Evolutionary conservation across 306 rosid species (phyloP), one percentile per base, ranked within the genome.

Genomic region (Gastrolobium bilobum): DNA sequence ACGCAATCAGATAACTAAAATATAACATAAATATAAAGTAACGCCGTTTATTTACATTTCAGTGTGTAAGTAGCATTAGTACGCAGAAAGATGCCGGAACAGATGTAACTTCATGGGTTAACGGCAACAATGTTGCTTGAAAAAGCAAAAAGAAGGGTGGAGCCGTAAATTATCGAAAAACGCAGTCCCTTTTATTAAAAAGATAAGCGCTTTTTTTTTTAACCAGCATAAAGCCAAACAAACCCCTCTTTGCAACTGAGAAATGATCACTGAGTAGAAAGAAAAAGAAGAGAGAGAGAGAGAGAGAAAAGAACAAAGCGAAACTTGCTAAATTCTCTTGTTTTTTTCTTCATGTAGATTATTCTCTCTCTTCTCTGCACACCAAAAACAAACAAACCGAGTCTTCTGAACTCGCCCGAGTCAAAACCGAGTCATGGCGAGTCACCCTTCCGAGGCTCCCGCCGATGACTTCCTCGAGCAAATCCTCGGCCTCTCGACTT

Each of bases 381-480:
- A 13, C 58, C 31, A 14, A 10, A 15, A 4, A 7, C 26, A 3
- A 20, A 37, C 44, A 39, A 29, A 44, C 68, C 88, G 71, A 75
- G 81, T 34, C 73, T 5, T 13, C 34, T 53, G 20, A 58, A 67
- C 86, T 80, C 81, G 64, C 0, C 80, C 61, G 77, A 83, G 81
- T 86, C 78, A 58, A 15, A 47, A 46, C 64, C 64, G 65, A 67
- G 61, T 68, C 71, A 95, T 95, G 99, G 92, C 98, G 10, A 93
- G 87, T 79, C 92, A 90, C 62, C 90, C 93, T 13, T 89, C 97
- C 13, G 94, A 93, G 10, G 74, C 96, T 4, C 82, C 90, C 35
- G 73, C 89, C 77, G 99, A 95, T 66, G 99, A 95, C 65, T 95
- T 95, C 87, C 84, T 95, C 6, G 98, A 95, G 56, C 98, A 95